A percentile compares a stretch with the other conserved stretches of the same genome.
Conservation (phyloP, 2,329 filamentous ascomycete species). For the Xylariaceae sp. region DNA sequence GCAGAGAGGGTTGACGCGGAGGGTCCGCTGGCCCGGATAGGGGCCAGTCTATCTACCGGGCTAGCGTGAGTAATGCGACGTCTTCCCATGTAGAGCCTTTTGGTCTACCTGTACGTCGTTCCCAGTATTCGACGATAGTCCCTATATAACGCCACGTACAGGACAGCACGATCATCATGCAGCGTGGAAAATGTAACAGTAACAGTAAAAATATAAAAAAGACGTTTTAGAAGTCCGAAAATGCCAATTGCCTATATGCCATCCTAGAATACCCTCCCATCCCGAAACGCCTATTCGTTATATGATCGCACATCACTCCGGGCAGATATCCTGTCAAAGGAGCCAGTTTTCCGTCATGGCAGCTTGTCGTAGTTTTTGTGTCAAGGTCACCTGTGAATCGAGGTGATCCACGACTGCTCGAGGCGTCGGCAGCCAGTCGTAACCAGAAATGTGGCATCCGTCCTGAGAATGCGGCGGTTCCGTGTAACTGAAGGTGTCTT, state of each 20-base stretch:
- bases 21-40: neutral
- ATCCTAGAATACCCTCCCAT: slow-evolving; percentile 2
- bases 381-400: slow-evolving; percentile 26
- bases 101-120: neutral
- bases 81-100: neutral
- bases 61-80: neutral
- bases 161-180: neutral
- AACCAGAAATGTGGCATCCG: slow-evolving; percentile 22
- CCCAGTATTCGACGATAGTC: neutral
- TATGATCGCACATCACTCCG: slow-evolving; percentile 6
- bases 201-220: neutral
- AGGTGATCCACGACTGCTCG: slow-evolving; percentile 24
- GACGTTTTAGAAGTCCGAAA: neutral
- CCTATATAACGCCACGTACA: neutral
- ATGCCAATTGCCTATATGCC: slow-evolving; percentile 4
- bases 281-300: slow-evolving; percentile 11
- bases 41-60: neutral
- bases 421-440: slow-evolving; percentile 30
- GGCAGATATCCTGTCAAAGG: slow-evolving; percentile 14
- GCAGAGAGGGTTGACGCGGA: neutral
- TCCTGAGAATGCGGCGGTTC: slow-evolving; percentile 11
- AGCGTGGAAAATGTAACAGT: neutral
- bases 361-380: slow-evolving; percentile 29
- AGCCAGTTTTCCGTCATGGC: slow-evolving; percentile 29
- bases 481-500: slow-evolving; percentile 32